These are phyloP conservation scores for Cladosporium sp. DNA, from an alignment of 2,329 filamentous ascomycete genomes.

Conservation along the genomic window DNA sequence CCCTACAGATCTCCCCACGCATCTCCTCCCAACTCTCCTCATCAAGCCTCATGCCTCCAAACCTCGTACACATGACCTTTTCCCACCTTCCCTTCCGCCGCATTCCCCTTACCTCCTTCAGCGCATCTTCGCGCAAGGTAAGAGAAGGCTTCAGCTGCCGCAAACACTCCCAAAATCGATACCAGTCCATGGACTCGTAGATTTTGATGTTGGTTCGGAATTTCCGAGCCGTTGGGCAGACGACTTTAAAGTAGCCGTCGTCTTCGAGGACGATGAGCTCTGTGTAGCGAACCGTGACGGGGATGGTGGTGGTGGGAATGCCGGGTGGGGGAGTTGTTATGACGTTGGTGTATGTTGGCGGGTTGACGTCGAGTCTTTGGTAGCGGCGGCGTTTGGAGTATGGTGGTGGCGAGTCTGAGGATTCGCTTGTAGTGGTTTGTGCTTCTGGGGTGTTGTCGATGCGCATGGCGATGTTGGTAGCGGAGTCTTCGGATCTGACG, in stretches of 20 bases:
- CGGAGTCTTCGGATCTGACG: background rate
- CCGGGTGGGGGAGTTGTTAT: background rate
- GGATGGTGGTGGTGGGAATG: background rate
- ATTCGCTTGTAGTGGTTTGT: background rate
- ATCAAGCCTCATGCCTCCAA: background rate
- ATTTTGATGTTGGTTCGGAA: background rate
- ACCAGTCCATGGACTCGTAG: conserved; percentile 9
- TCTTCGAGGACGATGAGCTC: conserved; percentile 10
- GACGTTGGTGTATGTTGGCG: conserved; percentile 1
- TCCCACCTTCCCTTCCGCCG: conserved; percentile 10
- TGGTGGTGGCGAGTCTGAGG: background rate
- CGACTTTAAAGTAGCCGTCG: conserved; percentile 10
- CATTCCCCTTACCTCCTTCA: background rate
- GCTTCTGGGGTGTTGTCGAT: background rate
- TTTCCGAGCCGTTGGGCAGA: conserved; percentile 6
- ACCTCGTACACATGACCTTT: background rate
- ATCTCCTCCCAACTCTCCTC: conserved; percentile 8
- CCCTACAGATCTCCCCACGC: background rate
- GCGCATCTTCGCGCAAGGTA: background rate
- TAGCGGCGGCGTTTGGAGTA: conserved; percentile 9
- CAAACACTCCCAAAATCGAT: conserved; percentile 9
- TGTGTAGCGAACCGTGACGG: conserved; percentile 6
- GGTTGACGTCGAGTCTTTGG: background rate
- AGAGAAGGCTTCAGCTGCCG: conserved; percentile 2
- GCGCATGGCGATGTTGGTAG: background rate